These are phyloP conservation scores for Didymella exigua DNA, from an alignment of 2,329 filamentous ascomycete species.

Conservation along the genomic window DNA sequence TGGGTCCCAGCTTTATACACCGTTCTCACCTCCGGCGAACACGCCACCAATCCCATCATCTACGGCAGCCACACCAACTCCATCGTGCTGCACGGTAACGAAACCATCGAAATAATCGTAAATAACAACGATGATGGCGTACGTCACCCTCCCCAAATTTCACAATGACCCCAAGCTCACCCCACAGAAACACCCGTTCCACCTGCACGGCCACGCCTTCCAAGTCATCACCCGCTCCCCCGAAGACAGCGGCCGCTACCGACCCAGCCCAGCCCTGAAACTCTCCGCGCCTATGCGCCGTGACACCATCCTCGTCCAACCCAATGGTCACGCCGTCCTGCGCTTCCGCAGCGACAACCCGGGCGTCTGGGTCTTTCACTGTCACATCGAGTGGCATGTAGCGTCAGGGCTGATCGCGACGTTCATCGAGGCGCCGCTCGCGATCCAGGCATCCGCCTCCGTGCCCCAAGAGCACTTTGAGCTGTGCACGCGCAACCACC, in stretches of 20 bases:
- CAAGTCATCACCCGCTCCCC: constrained; percentile 43
- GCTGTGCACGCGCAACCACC: background rate
- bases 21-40: constrained; percentile 63
- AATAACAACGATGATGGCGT: constrained; percentile 72
- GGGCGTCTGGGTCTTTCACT: constrained; percentile 42
- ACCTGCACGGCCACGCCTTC: constrained; percentile 65
- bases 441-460: background rate
- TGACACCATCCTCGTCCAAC: constrained; percentile 61
- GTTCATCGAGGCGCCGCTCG: constrained; percentile 4
- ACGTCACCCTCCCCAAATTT: constrained; percentile 56
- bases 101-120: constrained; percentile 72
- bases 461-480: background rate
- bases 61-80: constrained; percentile 59
- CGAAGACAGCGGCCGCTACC: constrained; percentile 55
- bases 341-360: constrained; percentile 61
- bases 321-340: constrained; percentile 61
- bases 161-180: background rate
- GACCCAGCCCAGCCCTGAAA: constrained; percentile 19
- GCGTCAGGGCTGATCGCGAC: constrained; percentile 8
- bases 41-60: constrained; percentile 47
- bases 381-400: constrained; percentile 45
- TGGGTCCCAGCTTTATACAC: constrained; percentile 82
- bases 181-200: constrained; percentile 61
- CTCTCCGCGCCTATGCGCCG: constrained; percentile 53
- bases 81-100: constrained; percentile 68